Percentiles rank a stretch among this genome's conserved stretches.
These are phyloP conservation scores for Fusarium coffeatum DNA, from an alignment of 2,329 filamentous ascomycete genomes.

Conservation along the genomic window DNA sequence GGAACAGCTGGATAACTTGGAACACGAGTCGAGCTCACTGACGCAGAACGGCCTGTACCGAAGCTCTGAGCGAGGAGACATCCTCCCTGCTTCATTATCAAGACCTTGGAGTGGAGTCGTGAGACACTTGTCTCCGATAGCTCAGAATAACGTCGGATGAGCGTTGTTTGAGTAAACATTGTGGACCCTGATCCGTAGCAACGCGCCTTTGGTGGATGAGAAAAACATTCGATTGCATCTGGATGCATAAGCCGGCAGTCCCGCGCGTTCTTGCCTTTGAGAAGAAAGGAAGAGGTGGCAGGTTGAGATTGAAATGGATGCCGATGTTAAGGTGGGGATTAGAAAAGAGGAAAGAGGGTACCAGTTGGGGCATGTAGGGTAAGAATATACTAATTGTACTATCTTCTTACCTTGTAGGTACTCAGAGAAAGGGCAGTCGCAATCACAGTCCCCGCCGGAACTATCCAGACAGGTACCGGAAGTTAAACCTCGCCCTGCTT, in stretches of 20 bases:
- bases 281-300: background rate
- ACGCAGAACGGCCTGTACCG: constrained; percentile 19
- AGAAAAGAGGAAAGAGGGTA: background rate
- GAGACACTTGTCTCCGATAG: constrained; percentile 45
- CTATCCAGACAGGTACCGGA: background rate
- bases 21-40: constrained; percentile 18
- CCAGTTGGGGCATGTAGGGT: background rate
- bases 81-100: constrained; percentile 39
- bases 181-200: constrained; percentile 34
- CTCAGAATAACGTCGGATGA: constrained; percentile 29
- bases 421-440: background rate
- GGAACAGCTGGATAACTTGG: constrained; percentile 18
- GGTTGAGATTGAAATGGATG: background rate
- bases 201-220: constrained; percentile 18
- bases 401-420: too few relatives aligned
- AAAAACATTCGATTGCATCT: constrained; percentile 15
- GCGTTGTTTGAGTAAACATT: constrained; percentile 27
- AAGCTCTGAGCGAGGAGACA: constrained; percentile 18
- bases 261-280: constrained; percentile 4
- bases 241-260: constrained; percentile 13
- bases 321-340: constrained; percentile 16
- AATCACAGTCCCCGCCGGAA: background rate
- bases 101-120: constrained; percentile 37
- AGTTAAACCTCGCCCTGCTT: constrained; percentile 24
- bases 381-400: background rate